These are phyloP conservation scores for Silene conica DNA, from an alignment of 148 eudicot genomes.

Conservation along the genomic window DNA sequence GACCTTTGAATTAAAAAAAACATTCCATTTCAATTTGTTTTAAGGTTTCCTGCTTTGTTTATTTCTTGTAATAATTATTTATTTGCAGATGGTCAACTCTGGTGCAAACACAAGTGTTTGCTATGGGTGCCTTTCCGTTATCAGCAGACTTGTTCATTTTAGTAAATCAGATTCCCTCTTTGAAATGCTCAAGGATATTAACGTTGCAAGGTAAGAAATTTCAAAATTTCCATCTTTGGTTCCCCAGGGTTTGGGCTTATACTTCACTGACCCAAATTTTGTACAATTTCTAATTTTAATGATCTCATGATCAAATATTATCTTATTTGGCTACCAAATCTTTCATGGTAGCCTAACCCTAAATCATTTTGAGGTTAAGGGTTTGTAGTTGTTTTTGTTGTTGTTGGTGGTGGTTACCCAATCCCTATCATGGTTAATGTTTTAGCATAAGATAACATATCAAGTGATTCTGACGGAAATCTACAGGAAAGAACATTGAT, in stretches of 20 bases:
- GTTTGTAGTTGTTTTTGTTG: not conserved
- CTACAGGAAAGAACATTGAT: not conserved
- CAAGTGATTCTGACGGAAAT: not conserved
- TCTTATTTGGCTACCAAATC: not conserved
- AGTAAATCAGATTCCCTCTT: constrained; percentile 63
- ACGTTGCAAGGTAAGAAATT: constrained; percentile 67
- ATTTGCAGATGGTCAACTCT: constrained; percentile 69
- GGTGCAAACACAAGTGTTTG: constrained; percentile 65
- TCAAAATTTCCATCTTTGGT: not conserved
- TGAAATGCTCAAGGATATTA: constrained; percentile 49
- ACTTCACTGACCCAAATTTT: not conserved
- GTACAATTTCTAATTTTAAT: not conserved
- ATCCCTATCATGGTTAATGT: not conserved
- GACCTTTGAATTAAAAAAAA: constrained; percentile 4
- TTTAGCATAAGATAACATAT: not conserved
- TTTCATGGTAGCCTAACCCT: not conserved
- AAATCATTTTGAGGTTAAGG: not conserved
- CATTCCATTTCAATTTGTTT: not conserved
- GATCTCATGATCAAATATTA: not conserved
- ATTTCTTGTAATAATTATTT: constrained; percentile 17
- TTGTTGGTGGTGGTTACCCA: too few relatives aligned
- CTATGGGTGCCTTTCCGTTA: constrained; percentile 79
- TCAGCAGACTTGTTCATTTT: constrained; percentile 61
- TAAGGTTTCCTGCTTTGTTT: constrained; percentile 10
- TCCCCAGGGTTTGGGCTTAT: not conserved